Evolutionary conservation across 768 basidiomycete genomes (phyloP).

Genomic region (Tricholoma terreum): DNA sequence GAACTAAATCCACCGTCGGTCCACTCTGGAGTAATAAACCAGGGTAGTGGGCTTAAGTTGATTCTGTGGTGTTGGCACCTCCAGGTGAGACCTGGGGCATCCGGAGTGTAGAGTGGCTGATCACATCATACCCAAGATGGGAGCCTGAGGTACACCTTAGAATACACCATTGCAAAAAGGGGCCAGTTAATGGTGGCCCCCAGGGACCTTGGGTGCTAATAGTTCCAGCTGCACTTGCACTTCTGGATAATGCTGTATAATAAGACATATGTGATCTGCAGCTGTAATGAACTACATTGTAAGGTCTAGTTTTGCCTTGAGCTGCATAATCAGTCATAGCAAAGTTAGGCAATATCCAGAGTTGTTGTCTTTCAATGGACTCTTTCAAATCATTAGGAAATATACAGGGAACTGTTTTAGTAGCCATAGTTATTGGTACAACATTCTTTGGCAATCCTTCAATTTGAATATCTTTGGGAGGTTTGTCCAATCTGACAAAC

Average conservation of each 20-base stretch:
- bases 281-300: background rate
- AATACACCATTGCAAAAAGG: too few species aligned
- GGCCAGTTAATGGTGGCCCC: too few species aligned
- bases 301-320: background rate
- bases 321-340: background rate
- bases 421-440: background rate
- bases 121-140: too few species aligned
- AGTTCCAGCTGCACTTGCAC: slow-evolving; percentile 2
- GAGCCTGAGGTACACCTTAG: too few species aligned
- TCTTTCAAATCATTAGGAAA: background rate
- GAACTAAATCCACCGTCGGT: too few species aligned
- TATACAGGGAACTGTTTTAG: background rate
- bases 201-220: too few species aligned
- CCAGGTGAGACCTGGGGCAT: too few species aligned
- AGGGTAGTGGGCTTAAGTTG: too few species aligned
- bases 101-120: too few species aligned
- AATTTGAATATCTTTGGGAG: slow-evolving; percentile 5
- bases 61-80: too few species aligned
- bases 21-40: too few species aligned
- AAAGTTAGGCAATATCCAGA: background rate
- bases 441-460: slow-evolving; percentile 9
- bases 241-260: slow-evolving; percentile 1
- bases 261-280: background rate
- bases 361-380: background rate
- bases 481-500: slow-evolving; percentile 9